Conservation (phyloP, 345 rosid species). For the Euclidium syriacum region DNA sequence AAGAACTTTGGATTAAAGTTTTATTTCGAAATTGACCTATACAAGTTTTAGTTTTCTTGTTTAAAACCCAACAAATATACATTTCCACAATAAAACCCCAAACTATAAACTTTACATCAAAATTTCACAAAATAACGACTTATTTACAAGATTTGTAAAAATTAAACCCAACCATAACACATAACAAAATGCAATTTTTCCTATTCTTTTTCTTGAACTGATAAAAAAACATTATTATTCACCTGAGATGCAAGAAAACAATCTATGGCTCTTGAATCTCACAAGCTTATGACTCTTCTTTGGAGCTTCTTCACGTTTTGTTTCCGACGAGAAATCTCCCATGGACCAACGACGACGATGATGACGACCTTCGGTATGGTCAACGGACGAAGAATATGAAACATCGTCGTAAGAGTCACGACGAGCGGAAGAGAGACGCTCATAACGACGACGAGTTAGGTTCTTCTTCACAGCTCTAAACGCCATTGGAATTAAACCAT, state of each 20-base stretch:
- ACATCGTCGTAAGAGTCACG: constrained; percentile 30
- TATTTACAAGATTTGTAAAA: neutral
- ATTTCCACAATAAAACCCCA: neutral
- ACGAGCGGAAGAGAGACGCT: constrained; percentile 59
- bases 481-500: constrained; percentile 74
- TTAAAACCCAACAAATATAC: constrained; percentile 3
- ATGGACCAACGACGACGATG: constrained; percentile 51
- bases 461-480: constrained; percentile 63
- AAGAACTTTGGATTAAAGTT: neutral
- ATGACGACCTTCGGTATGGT: neutral
- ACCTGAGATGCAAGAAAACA: constrained; percentile 54
- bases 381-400: constrained; percentile 19
- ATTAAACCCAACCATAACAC: neutral
- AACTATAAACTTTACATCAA: neutral
- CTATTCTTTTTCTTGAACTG: neutral
- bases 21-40: constrained; percentile 11
- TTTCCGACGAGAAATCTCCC: constrained; percentile 39
- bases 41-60: neutral
- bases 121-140: constrained; percentile 10
- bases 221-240: neutral
- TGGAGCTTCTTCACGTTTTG: constrained; percentile 20
- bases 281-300: constrained; percentile 31
- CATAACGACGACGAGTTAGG: constrained; percentile 53
- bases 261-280: constrained; percentile 60
- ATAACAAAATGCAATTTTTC: neutral